Base-by-base conservation (phyloP, 441 rosid genomes). In the Erysimum pusillum region DNA sequence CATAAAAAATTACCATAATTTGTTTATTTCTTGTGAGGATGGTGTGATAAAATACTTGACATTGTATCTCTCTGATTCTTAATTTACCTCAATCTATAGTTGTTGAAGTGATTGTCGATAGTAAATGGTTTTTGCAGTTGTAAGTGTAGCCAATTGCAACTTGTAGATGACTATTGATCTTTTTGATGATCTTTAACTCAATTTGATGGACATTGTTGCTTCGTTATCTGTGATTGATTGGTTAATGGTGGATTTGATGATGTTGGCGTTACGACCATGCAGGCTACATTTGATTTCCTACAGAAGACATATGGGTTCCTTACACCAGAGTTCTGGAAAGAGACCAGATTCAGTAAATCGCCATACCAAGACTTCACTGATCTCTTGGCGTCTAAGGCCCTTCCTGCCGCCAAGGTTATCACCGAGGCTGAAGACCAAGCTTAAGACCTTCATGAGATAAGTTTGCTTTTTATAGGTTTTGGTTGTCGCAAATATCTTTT, bases 281-380 rank as follows among this genome's bases (percentile, higher is more conserved):
- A 85, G 89, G 89, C 89, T n/a, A 85, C 89, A 1, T 83, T 85
- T n/a, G 89, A 85, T 18, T 85, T 87, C 15, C 73, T 85, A 15
- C 69, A 83, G 80, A 83, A 83, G 81, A 86, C 89, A 0, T 86
- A 86, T 25, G 89, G 89, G 9, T 86, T 86, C 83, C 81, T 86
- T 3, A 84, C 89, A 36, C 89, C 89, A 0, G 86, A 85, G 65
- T 83, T 85, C 45, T 85, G 88, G 88, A 85, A 76, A 71, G 86
- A 83, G 66, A 81, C 85, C 0, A 82, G 78, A 5, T 79, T 81
- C 59, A 45, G 39, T 0, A 85, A 71, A 38, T 83, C 86, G 3
- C 88, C 86, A 2, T 85, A 70, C 82, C 85, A 83, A 79, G 85
- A 83, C 65, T 68, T 53, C 77, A 83, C 83, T 8, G 88, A 83